These are phyloP conservation scores for Rhizoclosmatium globosum DNA, from an alignment of 192 early-diverging fungal genomes.

Conservation along the genomic window DNA sequence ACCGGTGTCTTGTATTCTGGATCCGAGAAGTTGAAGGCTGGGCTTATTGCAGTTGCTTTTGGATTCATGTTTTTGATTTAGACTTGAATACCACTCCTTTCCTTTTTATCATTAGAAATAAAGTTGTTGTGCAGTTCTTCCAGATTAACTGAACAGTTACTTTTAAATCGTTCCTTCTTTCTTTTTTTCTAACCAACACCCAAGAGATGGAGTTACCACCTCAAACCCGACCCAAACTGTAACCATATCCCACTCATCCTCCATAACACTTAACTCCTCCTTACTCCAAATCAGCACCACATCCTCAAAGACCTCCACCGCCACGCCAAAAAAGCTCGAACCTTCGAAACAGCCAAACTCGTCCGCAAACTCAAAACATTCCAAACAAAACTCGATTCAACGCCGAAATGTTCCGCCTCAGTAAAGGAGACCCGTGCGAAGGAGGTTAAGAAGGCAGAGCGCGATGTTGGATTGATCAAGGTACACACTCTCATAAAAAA, in stretches of 20 bases:
- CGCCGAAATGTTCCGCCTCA: neutral
- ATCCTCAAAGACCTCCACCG: constrained; percentile 36
- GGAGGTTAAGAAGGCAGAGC: constrained; percentile 43
- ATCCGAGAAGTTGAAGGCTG: too few species aligned
- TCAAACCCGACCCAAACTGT: neutral
- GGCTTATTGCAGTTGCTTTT: too few species aligned
- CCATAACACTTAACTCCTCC: neutral
- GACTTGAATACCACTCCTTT: too few species aligned
- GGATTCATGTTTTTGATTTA: too few species aligned
- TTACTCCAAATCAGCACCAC: constrained; percentile 42
- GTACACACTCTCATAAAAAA: constrained; percentile 2
- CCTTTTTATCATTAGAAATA: too few species aligned
- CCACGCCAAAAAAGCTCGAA: constrained; percentile 40
- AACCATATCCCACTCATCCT: neutral
- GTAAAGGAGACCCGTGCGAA: constrained; percentile 23
- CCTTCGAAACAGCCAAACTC: constrained; percentile 35
- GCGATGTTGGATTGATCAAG: constrained; percentile 40
- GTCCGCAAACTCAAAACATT: constrained; percentile 45
- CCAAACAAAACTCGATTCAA: constrained; percentile 33
- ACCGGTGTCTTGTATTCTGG: too few species aligned
- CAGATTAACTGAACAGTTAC: too few species aligned
- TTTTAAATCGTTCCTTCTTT: neutral
- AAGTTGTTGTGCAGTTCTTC: too few species aligned
- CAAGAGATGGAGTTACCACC: neutral
- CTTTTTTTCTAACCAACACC: neutral